These are phyloP conservation scores for Globomyces sp. DNA, from an alignment of 371 early-diverging fungal species.

Conservation along the genomic window DNA sequence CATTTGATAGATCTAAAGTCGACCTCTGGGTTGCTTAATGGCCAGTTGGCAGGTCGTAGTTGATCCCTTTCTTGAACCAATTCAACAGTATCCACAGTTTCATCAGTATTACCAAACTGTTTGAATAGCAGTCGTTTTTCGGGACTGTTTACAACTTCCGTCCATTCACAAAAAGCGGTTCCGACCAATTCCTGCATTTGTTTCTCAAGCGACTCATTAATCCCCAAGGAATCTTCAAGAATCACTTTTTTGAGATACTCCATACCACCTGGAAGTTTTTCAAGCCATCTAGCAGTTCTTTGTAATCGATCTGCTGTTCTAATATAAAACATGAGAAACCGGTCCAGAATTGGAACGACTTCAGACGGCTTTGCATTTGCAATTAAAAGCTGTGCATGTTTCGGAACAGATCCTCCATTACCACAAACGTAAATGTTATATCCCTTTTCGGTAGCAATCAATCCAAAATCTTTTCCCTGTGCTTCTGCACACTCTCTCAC, in stretches of 20 bases:
- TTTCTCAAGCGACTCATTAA: constrained; percentile 56
- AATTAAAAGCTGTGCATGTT: constrained; percentile 61
- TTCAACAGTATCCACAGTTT: constrained; percentile 52
- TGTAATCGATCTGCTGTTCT: constrained; percentile 63
- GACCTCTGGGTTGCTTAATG: neutral
- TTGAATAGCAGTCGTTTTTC: constrained; percentile 51
- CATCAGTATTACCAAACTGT: constrained; percentile 62
- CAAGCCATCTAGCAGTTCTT: constrained; percentile 69
- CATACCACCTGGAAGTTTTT: constrained; percentile 66
- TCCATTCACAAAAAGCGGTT: constrained; percentile 60
- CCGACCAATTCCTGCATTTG: constrained; percentile 59
- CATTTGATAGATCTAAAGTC: constrained; percentile 12
- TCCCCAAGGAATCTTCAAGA: constrained; percentile 62
- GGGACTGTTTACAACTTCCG: constrained; percentile 58
- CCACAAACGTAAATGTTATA: constrained; percentile 69
- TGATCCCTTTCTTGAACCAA: constrained; percentile 63
- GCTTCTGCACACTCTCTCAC: constrained; percentile 71
- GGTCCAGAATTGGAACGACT: constrained; percentile 50
- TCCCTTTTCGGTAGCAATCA: constrained; percentile 70
- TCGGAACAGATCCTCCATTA: constrained; percentile 67
- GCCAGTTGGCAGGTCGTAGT: constrained; percentile 63
- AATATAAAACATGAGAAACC: constrained; percentile 71
- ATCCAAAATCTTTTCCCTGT: constrained; percentile 60
- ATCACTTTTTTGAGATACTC: constrained; percentile 60
- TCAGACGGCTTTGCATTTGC: constrained; percentile 54